Evolutionary conservation across 2,329 filamentous ascomycete species (phyloP).

Genomic region (Penicillium sumatraense): DNA sequence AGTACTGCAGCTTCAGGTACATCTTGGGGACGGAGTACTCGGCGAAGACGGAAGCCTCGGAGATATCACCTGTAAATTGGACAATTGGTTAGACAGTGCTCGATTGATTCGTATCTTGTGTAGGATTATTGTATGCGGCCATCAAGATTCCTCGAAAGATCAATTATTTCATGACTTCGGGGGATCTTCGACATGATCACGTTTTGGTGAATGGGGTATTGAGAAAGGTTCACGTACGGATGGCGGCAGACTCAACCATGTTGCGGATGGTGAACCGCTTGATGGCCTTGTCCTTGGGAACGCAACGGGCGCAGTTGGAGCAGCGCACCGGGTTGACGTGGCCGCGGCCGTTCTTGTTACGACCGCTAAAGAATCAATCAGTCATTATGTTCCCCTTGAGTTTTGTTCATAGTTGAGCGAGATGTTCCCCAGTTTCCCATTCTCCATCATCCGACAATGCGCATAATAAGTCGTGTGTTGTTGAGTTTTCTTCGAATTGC

Average conservation of each 20-base stretch:
- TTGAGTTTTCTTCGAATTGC: not conserved
- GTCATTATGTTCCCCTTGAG: conserved; percentile 20
- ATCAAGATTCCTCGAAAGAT: not conserved
- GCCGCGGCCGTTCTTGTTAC: conserved; percentile 99
- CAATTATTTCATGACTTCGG: not conserved
- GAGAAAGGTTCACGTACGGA: conserved; percentile 73
- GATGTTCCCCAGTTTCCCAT: conserved; percentile 22
- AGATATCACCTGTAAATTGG: conserved; percentile 86
- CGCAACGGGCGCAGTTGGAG: conserved; percentile 88
- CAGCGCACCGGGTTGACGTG: conserved; percentile 99
- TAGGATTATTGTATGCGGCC: not conserved
- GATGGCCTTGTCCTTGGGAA: conserved; percentile 99
- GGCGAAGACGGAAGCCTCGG: conserved; percentile 97
- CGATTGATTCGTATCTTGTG: not conserved
- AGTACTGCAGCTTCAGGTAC: conserved; percentile 99
- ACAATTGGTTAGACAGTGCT: not conserved
- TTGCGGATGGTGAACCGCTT: conserved; percentile 99
- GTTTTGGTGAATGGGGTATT: conserved; percentile 9
- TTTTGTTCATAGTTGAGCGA: conserved; percentile 10
- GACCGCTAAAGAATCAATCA: conserved; percentile 67
- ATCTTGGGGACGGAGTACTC: conserved; percentile 99
- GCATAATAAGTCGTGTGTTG: conserved; percentile 8
- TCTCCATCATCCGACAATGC: conserved; percentile 25
- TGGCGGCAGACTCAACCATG: conserved; percentile 99
- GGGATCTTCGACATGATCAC: not conserved